Percentiles rank a stretch among this genome's conserved stretches.
Evolutionary conservation across 2,329 filamentous ascomycete species (phyloP).

Genomic region (Fusarium newnesense): DNA sequence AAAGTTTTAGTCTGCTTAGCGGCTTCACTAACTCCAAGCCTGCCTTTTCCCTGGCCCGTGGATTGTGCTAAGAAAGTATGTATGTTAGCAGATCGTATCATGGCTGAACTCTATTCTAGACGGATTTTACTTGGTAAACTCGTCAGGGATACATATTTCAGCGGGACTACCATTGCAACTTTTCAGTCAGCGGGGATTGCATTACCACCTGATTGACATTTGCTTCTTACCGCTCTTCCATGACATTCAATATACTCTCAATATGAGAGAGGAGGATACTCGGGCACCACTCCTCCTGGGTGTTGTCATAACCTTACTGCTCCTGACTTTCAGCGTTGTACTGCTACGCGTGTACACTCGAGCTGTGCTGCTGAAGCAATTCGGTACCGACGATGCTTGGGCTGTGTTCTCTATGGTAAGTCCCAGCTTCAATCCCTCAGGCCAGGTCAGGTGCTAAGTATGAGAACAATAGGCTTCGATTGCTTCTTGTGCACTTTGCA

Average conservation of each 20-base stretch:
- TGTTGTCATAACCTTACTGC: not conserved
- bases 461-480: not conserved
- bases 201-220: not conserved
- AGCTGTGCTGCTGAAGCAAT: not conserved
- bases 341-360: not conserved
- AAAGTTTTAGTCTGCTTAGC: not conserved
- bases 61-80: not conserved
- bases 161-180: rapidly evolving
- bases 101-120: not conserved
- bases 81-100: not conserved
- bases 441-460: rapidly evolving
- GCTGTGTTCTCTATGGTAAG: not conserved
- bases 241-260: too few species aligned
- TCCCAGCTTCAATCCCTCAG: not conserved
- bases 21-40: not conserved
- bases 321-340: not conserved
- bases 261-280: not conserved
- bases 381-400: not conserved
- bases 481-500: not conserved
- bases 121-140: not conserved
- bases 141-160: not conserved
- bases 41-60: not conserved
- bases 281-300: not conserved
- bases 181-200: rapidly evolving
- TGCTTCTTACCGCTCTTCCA: too few species aligned